phyloP scores from a whole-genome alignment of 2,329 filamentous ascomycete genomes.

The Sporothrix phasma region DNA sequence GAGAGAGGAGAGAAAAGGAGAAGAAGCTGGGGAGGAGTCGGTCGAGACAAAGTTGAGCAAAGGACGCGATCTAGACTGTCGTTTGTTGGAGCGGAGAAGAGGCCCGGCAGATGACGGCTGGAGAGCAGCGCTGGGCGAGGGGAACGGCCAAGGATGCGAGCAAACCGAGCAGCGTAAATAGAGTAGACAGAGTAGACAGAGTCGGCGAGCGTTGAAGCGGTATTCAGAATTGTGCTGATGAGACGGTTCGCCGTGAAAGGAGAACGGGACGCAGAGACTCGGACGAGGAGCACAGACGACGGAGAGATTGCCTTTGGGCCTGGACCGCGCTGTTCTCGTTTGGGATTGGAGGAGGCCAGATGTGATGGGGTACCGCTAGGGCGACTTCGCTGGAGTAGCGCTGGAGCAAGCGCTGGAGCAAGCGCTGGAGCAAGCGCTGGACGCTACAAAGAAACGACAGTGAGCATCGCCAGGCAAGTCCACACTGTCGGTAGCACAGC shows the following conservation, averaged over 20 bases:
- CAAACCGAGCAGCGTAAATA: too few relatives aligned
- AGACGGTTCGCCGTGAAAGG: not conserved
- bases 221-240: not conserved
- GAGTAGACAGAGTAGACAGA: too few relatives aligned
- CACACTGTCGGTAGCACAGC: too few relatives aligned
- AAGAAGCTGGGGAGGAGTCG: not conserved
- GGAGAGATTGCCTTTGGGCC: constrained; percentile 10
- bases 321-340: not conserved
- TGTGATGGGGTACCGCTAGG: not conserved
- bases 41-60: not conserved
- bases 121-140: too few relatives aligned
- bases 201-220: not conserved
- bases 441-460: not conserved
- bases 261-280: not conserved
- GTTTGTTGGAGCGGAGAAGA: not conserved
- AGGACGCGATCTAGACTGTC: constrained; percentile 1
- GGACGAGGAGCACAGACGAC: not conserved
- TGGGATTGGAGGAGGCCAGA: not conserved
- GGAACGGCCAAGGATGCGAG: too few relatives aligned
- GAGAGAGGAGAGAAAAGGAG: not conserved
- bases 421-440: not conserved
- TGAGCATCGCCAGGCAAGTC: too few relatives aligned
- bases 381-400: too few relatives aligned
- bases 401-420: not conserved
- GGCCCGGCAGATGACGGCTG: not conserved